Evolutionary conservation across 352 stramenopile species (phyloP), one percentile per base, ranked within the genome.

Genomic region (Phytophthora multivora): DNA sequence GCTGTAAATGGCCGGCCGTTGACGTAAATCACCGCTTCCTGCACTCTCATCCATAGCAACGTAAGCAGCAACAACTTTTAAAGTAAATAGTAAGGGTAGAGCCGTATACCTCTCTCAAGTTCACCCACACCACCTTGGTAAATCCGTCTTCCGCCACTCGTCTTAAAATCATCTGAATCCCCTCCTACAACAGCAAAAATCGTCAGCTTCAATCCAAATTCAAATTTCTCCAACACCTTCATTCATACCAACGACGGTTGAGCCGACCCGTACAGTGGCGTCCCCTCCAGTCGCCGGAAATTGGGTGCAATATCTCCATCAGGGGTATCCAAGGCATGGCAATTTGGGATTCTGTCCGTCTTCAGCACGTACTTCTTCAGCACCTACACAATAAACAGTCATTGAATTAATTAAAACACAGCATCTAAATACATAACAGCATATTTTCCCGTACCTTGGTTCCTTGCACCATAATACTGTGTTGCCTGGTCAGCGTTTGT

Each of bases 301-400:
- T 95, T 95, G 7, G 86, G 84, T 2, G 83, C 84, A 39, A 80
- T 79, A 15, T 89, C 83, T 33, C 83, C 86, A 41, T 90, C 38
- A 3, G 72, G 66, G 0, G 83, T 91, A 40, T 80, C 49, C 13
- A 95, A 68, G 28, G 86, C 82, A 49, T 93, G 85, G 51, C 84
- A 91, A 47, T 93, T 81, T 3, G 87, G 85, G 61, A 94, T 90
- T 1, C 85, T 71, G 57, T 95, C 87, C 19, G 68, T 79, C 72
- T 94, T 95, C 51, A 95, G 78, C 55, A 95, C 81, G 43, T 94
- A 95, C 52, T 93, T 91, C 38, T 86, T 87, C 12, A 95, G 54
- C 23, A 95, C 83, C 28, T 33, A 33, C 28, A 31, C 9, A 31
- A 31, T 11, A 11, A 31, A 11, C 28, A 11, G 11, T 8, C 9